A percentile compares a stretch with the other conserved stretches of the same genome.
Evolutionary conservation across 495 filamentous ascomycete species (phyloP).

Genomic region (Pyrenula aspistea): DNA sequence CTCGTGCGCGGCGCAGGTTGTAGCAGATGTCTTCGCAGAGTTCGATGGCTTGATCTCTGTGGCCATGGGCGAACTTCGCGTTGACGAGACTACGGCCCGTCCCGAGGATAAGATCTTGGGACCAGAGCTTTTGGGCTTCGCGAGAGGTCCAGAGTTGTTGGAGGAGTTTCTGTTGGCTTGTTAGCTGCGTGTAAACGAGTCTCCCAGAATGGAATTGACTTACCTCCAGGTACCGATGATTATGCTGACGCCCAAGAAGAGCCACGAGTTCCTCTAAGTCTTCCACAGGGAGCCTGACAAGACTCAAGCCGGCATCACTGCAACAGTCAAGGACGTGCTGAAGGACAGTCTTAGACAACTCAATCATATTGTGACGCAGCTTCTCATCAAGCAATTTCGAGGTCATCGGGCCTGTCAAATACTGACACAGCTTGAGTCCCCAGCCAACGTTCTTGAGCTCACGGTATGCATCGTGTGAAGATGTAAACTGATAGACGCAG

Average conservation of each 20-base stretch:
- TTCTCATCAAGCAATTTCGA: constrained; percentile 25
- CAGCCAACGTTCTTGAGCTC: constrained; percentile 31
- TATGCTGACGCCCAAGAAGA: constrained; percentile 44
- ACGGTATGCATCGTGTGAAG: constrained; percentile 39
- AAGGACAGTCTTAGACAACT: constrained; percentile 41
- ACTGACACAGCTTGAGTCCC: constrained; percentile 42
- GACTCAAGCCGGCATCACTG: constrained; percentile 35
- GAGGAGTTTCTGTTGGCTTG: constrained; percentile 29
- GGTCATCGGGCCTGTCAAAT: constrained; percentile 37
- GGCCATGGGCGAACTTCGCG: constrained; percentile 36
- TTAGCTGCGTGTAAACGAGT: neutral
- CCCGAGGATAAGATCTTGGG: constrained; percentile 35
- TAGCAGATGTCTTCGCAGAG: constrained; percentile 51
- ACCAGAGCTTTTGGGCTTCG: constrained; percentile 47
- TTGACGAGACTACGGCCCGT: constrained; percentile 47
- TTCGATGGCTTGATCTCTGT: constrained; percentile 32
- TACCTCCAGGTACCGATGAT: constrained; percentile 49
- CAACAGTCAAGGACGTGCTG: constrained; percentile 37
- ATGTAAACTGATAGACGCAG: constrained; percentile 43
- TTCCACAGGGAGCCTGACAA: constrained; percentile 35
- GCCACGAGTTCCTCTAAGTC: constrained; percentile 43
- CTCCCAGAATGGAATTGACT: constrained; percentile 3
- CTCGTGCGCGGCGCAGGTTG: constrained; percentile 48
- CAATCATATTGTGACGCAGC: constrained; percentile 32
- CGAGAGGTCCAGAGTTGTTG: constrained; percentile 48